Evolutionary conservation across 2,329 filamentous ascomycete genomes (phyloP).

Genomic region (Peltaster fructicola): DNA sequence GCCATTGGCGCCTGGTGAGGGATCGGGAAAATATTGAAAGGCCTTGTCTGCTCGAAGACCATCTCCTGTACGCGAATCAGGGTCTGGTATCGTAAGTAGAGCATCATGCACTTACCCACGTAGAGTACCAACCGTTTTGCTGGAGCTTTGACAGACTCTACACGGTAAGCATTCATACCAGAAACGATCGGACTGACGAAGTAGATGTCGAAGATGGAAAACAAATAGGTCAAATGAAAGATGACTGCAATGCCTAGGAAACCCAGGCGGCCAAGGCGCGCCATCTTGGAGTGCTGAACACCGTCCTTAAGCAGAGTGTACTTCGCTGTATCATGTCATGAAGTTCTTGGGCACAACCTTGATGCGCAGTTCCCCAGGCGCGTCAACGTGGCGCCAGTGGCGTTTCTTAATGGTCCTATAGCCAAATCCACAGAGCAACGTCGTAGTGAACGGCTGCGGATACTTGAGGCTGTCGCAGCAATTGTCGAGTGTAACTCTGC

Average conservation of each 20-base stretch:
- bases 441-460: too few species aligned
- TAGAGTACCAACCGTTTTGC: conserved; percentile 84
- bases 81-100: not conserved
- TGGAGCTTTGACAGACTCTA: conserved; percentile 54
- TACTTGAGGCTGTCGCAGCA: too few species aligned
- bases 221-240: conserved; percentile 87
- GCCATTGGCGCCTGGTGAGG: conserved; percentile 42
- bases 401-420: too few species aligned
- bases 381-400: too few species aligned
- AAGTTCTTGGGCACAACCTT: too few species aligned
- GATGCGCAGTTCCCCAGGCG: too few species aligned
- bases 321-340: too few species aligned
- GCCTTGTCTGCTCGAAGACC: conserved; percentile 94
- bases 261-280: conserved; percentile 49
- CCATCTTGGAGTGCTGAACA: conserved; percentile 26
- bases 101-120: conserved; percentile 44
- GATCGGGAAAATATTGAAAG: conserved; percentile 83
- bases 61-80: conserved; percentile 38
- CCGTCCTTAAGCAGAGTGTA: too few species aligned
- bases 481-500: too few species aligned
- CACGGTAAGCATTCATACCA: conserved; percentile 70
- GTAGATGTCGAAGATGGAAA: conserved; percentile 96
- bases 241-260: conserved; percentile 78
- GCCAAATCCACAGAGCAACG: too few species aligned
- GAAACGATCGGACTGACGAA: conserved; percentile 94